Evolutionary conservation across 306 rosid genomes (phyloP).

Genomic region (Carpinus viminea): DNA sequence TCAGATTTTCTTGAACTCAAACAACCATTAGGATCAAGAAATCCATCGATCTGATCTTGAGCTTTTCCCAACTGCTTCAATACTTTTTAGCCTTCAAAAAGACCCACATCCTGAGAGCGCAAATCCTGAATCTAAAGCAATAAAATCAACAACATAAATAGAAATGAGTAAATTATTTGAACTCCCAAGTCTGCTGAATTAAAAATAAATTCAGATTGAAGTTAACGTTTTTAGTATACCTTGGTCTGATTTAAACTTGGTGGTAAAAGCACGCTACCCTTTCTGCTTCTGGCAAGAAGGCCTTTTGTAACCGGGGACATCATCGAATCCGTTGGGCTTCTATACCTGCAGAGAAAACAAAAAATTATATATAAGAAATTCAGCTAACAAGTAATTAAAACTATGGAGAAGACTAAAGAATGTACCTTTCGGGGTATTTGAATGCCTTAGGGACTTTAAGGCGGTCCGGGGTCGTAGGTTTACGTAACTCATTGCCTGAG

Average conservation of each 20-base stretch:
- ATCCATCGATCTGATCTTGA: constrained; percentile 6
- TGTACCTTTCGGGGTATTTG: constrained; percentile 84
- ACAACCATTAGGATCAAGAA: constrained; percentile 10
- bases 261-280: constrained; percentile 55
- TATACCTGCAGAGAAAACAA: constrained; percentile 50
- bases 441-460: constrained; percentile 80
- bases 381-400: background rate
- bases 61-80: constrained; percentile 31
- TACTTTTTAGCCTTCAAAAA: constrained; percentile 35
- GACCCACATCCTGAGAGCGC: constrained; percentile 40
- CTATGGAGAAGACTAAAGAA: background rate
- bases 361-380: background rate
- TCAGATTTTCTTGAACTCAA: background rate
- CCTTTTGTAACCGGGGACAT: constrained; percentile 83
- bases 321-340: constrained; percentile 88
- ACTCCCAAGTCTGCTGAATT: background rate
- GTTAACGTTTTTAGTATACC: constrained; percentile 28
- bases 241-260: constrained; percentile 47
- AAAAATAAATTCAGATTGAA: background rate
- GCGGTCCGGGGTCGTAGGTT: constrained; percentile 59
- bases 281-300: constrained; percentile 71
- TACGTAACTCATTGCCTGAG: constrained; percentile 49
- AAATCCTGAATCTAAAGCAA: constrained; percentile 47
- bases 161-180: background rate
- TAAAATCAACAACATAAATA: background rate